A percentile compares a stretch with the other conserved stretches of the same genome.
Conservation (phyloP, 192 early-diverging fungal genomes). For the Cladochytrium replicatum region DNA sequence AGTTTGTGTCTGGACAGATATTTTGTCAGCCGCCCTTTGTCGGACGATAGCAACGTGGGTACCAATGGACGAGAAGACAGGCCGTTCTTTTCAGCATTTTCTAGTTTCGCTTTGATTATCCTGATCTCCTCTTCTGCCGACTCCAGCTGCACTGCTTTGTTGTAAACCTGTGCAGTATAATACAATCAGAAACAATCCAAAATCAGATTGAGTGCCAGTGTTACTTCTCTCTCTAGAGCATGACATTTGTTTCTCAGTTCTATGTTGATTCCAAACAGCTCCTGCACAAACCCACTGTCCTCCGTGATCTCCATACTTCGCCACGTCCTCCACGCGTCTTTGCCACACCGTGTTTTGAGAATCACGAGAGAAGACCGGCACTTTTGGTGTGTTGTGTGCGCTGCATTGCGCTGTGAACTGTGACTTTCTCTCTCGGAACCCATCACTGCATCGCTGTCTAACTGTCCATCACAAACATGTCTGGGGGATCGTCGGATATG, state of each 20-base stretch:
- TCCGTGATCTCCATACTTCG: too few relatives aligned
- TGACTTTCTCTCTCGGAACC: too few relatives aligned
- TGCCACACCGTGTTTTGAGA: too few relatives aligned
- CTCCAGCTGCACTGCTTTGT: constrained; percentile 35
- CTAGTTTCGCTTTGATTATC: constrained; percentile 19
- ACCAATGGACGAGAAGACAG: constrained; percentile 12
- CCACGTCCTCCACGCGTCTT: too few relatives aligned
- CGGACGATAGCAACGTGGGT: constrained; percentile 1
- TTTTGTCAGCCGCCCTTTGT: too few relatives aligned
- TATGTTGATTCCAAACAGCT: constrained; percentile 48
- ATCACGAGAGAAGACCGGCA: too few relatives aligned
- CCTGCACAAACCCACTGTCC: constrained; percentile 42
- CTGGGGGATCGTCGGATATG: too few relatives aligned
- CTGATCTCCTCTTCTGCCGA: constrained; percentile 35
- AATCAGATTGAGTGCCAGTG: not conserved
- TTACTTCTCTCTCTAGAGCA: constrained; percentile 38
- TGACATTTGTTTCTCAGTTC: constrained; percentile 36
- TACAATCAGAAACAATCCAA: constrained; percentile 1
- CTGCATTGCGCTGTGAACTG: too few relatives aligned
- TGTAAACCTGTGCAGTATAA: constrained; percentile 30
- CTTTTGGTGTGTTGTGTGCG: too few relatives aligned
- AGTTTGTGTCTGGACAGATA: constrained; percentile 8
- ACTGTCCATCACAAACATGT: too few relatives aligned
- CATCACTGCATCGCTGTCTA: too few relatives aligned
- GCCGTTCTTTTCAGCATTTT: not conserved